Evolutionary conservation across 345 rosid species (phyloP).

Genomic region (Eucalyptus pauciflora): DNA sequence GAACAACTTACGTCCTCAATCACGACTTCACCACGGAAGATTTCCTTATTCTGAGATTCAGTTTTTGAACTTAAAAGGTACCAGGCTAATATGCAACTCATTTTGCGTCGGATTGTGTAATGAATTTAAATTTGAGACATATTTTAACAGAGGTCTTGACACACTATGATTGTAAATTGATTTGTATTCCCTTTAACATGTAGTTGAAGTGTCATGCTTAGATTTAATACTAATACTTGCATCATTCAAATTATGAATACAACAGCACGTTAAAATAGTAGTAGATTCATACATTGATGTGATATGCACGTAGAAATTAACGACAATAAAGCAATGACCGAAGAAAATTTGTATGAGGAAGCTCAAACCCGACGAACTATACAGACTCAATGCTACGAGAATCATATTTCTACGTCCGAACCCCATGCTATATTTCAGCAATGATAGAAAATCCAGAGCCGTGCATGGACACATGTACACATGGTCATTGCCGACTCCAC

Average conservation of each 20-base stretch:
- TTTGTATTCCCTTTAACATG: neutral
- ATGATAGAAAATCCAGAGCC: neutral
- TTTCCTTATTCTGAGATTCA: no score
- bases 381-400: neutral
- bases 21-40: no score
- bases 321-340: neutral
- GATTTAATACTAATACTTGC: neutral
- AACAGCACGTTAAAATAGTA: neutral
- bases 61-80: no score
- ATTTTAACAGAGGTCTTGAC: accelerated
- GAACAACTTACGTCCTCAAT: no score
- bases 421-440: neutral
- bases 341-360: neutral
- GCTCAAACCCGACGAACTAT: neutral
- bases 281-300: neutral
- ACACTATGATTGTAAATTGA: accelerated
- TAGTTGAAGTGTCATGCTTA: neutral
- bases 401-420: neutral
- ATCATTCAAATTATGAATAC: neutral
- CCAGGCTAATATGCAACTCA: accelerated
- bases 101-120: accelerated
- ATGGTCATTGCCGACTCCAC: neutral
- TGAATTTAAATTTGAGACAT: accelerated
- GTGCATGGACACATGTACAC: neutral
- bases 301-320: neutral